Evolutionary conservation across 768 basidiomycete genomes (phyloP), one percentile per base, ranked within the genome.

Genomic region (Scleroderma citrinum): DNA sequence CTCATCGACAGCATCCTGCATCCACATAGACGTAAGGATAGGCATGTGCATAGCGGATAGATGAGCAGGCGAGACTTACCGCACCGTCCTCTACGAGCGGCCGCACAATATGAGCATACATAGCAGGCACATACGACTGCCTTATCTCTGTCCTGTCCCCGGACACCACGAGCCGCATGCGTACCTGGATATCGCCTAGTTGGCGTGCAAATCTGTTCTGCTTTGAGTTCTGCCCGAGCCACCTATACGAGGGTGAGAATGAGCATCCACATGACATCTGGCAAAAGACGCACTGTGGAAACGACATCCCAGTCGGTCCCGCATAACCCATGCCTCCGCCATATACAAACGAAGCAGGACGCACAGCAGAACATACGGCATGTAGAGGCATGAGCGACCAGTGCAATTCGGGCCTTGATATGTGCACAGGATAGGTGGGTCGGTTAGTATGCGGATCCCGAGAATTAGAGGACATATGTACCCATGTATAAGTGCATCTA

Each of bases 181-280:
- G 85, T 38, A 92, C 87, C 66, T 98, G 95, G 10, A 97, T 83
- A 51, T 99, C 96, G 32, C 78, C 78, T 16, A 99, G 74, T 54
- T 87, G 84, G 32, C 94, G 78, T 47, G 63, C 73, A 1, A 97
- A 76, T 59, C 95, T 96, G 55, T 60, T 75, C 65, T 89, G 86
- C 61, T 94, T 95, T 49, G 96, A 98, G 67, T 98, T 98, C 62
- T 98, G 92, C 8, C 95, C 95, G 12, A 99, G 82, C 92, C 92
- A 99, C 60, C 94, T 97, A 57, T 35, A 16, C 13, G 11, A 47
- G 47, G 13, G 35, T 34, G 21, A n/a, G 36, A 10, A 19, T 38
- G 7, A 17, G n/a, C 36, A 7, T 8, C 7, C 17, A 19, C 10
- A 34, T 50, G 21, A 21, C 20, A 12, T 11, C 5, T 16, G 3